Base-by-base conservation (phyloP, 768 basidiomycete species). In the Amanita subjunquillea region DNA sequence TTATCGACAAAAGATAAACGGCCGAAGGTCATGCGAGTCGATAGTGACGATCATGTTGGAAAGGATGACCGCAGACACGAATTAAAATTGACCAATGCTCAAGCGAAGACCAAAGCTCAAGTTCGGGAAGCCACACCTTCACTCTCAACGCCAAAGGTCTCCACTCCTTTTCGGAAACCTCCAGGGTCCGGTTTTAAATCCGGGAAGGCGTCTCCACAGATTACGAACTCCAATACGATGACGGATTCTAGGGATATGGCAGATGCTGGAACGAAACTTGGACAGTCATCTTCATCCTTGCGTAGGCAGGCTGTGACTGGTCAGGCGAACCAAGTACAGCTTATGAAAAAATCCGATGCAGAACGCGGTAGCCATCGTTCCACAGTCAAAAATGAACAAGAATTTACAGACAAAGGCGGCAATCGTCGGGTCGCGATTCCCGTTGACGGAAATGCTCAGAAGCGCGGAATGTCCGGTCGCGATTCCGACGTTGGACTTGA, bases 161-260 rank as follows among this genome's bases (percentile, higher is more conserved):
- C 39, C 22, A 38, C 48, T n/a, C 39, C 48, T 29, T 36, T 50
- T 10, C 37, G 48, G 45, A 70, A 73, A 32, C 52, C 66, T 10
- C 78, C 78, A 27, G 78, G 78, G 0, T 79, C 78, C 3, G 77
- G 77, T 3, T 77, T 69, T 57, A 69, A 67, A 54, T 67, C 63
- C 5, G 70, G 70, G 25, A 67, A 67, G 50, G 48, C 66, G n/a
- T 57, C 63, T 0, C 60, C 65, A 40, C 67, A 57, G 39, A 47
- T 60, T 45, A 17, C 51, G 4, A 39, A 17, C 45, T 22, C 51
- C 29, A 39, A 42, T 34, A 25, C 43, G 20, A 7, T 53, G 2
- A 48, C 53, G 9, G 54, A 6, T 41, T 38, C 37, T 40, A 36
- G 48, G 7, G 44, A 30, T 30, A 34, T n/a, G 10, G 22, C 41